Evolutionary conservation across 495 filamentous ascomycete genomes (phyloP), one percentile per base, ranked within the genome.

Genomic region (Schizothecium vesticola): DNA sequence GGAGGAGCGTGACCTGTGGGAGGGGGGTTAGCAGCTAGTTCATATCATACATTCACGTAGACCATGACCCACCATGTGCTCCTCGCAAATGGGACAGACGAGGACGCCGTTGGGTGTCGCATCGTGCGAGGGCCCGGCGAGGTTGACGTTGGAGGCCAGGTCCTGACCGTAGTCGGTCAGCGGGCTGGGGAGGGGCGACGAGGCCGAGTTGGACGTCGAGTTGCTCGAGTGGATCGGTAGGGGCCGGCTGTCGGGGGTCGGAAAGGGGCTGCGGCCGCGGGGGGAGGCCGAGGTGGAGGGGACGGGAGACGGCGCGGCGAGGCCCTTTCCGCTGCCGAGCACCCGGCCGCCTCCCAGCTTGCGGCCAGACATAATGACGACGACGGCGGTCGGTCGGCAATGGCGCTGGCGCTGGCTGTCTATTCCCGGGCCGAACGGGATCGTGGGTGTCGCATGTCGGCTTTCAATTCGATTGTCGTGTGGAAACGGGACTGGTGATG

Each of bases 31-130:
- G 33, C 33, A 22, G 31, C 33, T 22, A 59, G 66, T 33, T 13
- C 19, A 10, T 5, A 12, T 56, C 11, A 12, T 28, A 2, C 19
- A 16, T 16, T 24, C 23, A 10, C 22, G 12, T 19, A 21, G 43
- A 51, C 19, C 61, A 64, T 10, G 33, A 66, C 69, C 55, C 61
- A 79, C 92, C 95, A 99, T 99, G 78, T 97, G 93, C 79, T 98
- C 95, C 72, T 89, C 91, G 79, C 95, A 99, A 68, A 99, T 98
- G 57, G 95, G 95, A 77, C 95, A 99, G 26, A 91, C 87, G 59
- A 99, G 86, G 80, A 86, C 71, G 66, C 84, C 70, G 78, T 77
- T 76, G 12, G 75, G 61, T n/a, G 78, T 71, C 28, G 73, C 72
- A 55, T 76, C 75, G 59, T 76, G 78, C 62, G 82, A 81, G 0